These are phyloP conservation scores for Plantago ovata DNA, from an alignment of 257 asterid genomes.

Conservation along the genomic window DNA sequence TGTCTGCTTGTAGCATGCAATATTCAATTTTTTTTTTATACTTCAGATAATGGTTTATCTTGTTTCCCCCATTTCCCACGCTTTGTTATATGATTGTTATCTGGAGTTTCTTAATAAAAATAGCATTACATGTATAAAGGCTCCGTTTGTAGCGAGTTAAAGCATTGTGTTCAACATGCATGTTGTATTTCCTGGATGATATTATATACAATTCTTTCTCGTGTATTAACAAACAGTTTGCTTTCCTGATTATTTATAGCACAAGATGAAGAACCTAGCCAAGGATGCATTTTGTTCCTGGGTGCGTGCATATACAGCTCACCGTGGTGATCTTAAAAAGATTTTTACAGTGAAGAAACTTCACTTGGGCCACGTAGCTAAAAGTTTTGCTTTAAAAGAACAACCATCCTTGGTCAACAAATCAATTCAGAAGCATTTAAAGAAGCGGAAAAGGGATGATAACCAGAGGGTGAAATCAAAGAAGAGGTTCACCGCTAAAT, in stretches of 20 bases:
- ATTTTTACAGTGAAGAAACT: conserved; percentile 83
- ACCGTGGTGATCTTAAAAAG: conserved; percentile 87
- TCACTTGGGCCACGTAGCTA: conserved; percentile 90
- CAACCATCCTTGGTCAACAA: conserved; percentile 81
- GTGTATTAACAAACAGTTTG: conserved; percentile 11
- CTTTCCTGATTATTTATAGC: conserved; percentile 37
- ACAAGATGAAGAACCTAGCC: conserved; percentile 51
- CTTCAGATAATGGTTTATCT: too few species aligned
- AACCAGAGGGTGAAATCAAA: conserved; percentile 40
- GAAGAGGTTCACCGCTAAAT: conserved; percentile 43
- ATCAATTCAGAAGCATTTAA: conserved; percentile 62
- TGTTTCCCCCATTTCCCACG: too few species aligned
- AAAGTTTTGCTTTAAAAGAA: conserved; percentile 80
- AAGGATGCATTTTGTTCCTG: conserved; percentile 80
- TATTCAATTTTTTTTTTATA: too few species aligned
- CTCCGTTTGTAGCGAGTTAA: not conserved
- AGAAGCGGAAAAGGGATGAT: conserved; percentile 76
- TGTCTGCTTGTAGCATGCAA: too few species aligned
- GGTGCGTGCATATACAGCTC: conserved; percentile 93
- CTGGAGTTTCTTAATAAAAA: too few species aligned
- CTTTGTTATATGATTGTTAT: too few species aligned
- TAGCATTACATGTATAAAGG: too few species aligned
- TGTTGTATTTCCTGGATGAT: not conserved
- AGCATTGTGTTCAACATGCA: not conserved
- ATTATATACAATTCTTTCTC: conserved; percentile 1